Evolutionary conservation across 2,329 filamentous ascomycete species (phyloP).

Genomic region (Lojkania enalia): DNA sequence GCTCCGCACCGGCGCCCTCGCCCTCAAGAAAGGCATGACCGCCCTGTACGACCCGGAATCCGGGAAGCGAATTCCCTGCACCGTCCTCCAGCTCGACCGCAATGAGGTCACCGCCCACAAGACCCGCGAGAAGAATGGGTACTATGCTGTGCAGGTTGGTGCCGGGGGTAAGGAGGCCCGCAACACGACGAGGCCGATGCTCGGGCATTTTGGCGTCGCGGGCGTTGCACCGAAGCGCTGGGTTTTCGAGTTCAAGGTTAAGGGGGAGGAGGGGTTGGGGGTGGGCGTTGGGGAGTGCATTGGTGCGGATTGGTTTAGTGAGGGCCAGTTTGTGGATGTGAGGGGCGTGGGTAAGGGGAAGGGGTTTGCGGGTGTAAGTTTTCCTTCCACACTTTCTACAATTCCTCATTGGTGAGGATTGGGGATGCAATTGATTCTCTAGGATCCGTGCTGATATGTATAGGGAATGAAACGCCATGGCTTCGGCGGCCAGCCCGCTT

Average conservation of each 20-base stretch:
- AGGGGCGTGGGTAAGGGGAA: slow-evolving; percentile 78
- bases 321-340: slow-evolving; percentile 89
- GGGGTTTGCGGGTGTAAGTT: slow-evolving; percentile 79
- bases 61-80: slow-evolving; percentile 79
- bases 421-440: too few relatives aligned
- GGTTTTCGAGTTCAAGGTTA: slow-evolving; percentile 86
- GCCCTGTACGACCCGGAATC: slow-evolving; percentile 79
- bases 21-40: slow-evolving; percentile 94
- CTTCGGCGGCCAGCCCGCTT: slow-evolving; percentile 84
- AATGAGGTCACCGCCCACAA: slow-evolving; percentile 89
- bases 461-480: slow-evolving; percentile 93
- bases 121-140: slow-evolving; percentile 78
- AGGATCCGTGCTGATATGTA: slow-evolving; percentile 10
- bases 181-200: slow-evolving; percentile 78
- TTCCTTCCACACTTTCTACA: too few relatives aligned
- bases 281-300: slow-evolving; percentile 75
- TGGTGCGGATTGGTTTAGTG: slow-evolving; percentile 85
- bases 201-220: slow-evolving; percentile 85
- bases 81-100: slow-evolving; percentile 88
- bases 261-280: slow-evolving; percentile 69
- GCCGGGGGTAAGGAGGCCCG: slow-evolving; percentile 71
- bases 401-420: slow-evolving; percentile 1
- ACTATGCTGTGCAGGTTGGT: slow-evolving; percentile 92
- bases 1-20: slow-evolving; percentile 78
- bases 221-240: slow-evolving; percentile 82